Percentiles rank a stretch among this genome's conserved stretches.
phyloP scores from a whole-genome alignment of 1,139 yeast species.

The Yamadazyma epiphylla region DNA sequence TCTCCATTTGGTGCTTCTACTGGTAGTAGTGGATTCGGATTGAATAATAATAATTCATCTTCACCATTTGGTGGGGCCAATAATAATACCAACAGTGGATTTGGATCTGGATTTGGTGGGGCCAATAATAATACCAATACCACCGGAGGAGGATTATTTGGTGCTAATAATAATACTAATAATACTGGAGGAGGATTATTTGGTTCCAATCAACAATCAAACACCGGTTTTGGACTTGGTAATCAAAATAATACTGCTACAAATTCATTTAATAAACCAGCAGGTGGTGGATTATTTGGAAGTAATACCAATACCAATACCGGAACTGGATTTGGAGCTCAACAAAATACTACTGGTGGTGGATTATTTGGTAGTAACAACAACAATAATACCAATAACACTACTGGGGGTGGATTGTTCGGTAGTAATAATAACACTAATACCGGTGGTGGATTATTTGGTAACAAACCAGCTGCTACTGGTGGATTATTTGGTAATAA shows the following conservation, averaged over 20 bases:
- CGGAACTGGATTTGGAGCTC: constrained; percentile 27
- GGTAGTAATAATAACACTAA: constrained; percentile 6
- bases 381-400: constrained; percentile 14
- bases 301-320: constrained; percentile 24
- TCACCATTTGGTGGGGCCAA: constrained; percentile 15
- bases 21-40: constrained; percentile 14
- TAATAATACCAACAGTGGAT: constrained; percentile 17
- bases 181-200: constrained; percentile 24
- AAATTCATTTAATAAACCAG: constrained; percentile 16
- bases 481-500: constrained; percentile 36
- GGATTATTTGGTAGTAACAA: constrained; percentile 10
- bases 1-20: constrained; percentile 15
- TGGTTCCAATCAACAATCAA: constrained; percentile 17
- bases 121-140: constrained; percentile 9
- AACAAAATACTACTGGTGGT: constrained; percentile 7
- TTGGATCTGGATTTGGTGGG: constrained; percentile 22
- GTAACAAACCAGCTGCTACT: constrained; percentile 12
- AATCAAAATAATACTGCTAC: constrained; percentile 6
- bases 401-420: constrained; percentile 5
- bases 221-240: constrained; percentile 10
- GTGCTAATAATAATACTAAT: constrained; percentile 6
- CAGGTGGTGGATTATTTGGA: constrained; percentile 36
- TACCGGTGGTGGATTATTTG: constrained; percentile 28
- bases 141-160: constrained; percentile 16
- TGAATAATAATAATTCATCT: constrained; percentile 10